Base-by-base conservation (phyloP, 225 moss, liverwort and hornwort genomes). In the Bryoerythrophyllum caledonicum region DNA sequence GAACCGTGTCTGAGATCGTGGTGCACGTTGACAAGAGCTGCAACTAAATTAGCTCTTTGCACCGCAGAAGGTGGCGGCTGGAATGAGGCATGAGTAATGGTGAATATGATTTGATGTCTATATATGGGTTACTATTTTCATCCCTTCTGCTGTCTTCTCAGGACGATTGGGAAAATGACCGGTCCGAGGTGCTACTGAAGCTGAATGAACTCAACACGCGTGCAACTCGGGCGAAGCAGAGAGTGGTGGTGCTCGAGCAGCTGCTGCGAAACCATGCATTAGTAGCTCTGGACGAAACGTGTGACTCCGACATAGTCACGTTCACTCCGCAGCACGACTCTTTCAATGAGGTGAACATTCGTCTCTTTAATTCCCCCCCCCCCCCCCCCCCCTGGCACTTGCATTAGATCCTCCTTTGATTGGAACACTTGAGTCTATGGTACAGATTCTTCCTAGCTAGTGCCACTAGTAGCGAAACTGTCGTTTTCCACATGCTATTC, bases 271-370 rank as follows among this genome's bases (percentile, higher is more conserved):
- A 88, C 55, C 85, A 82, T 80, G 88, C 82, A 32, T 32, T 88
- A 38, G 80, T 80, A 43, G 35, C 82, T 26, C 80, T 80, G 21
- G 85, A 85, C 51, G 88, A 88, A 44, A 82, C 84, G 71, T 85
- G 85, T 73, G 88, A 85, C 65, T 88, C 88, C 13, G 88, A 88
- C 60, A 85, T 88, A 61, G 77, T 88, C 57, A 80, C 88, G 27
- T 80, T 73, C 28, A 34, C 78, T 32, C 80, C 88, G 14, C 88
- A 88, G 66, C 82, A 80, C 73, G 85, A 79, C 24, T 74, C 79
- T 60, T 80, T 77, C 43, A 80, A 73, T 77, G 84, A 88, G 85
- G 88, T 85, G 48, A 30, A 77, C 14, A 41, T 53, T 73, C 21
- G 30, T 41, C 8, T 40, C 51, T 59, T 44, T 44, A 59, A 13